These are phyloP conservation scores for Withania somnifera DNA, from an alignment of 305 asterid genomes.

Conservation along the genomic window DNA sequence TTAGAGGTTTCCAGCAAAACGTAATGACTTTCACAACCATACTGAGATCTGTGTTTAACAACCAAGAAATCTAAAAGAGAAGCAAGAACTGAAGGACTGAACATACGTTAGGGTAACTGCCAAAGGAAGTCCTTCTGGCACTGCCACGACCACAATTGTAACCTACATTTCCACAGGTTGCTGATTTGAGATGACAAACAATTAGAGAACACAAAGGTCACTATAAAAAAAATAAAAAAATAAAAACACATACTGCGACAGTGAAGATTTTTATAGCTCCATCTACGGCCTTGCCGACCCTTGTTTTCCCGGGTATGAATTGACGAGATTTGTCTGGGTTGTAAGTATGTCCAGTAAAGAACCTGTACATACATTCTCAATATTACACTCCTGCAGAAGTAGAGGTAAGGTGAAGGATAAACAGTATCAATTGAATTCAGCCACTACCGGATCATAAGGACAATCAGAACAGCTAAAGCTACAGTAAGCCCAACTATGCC, in stretches of 20 bases:
- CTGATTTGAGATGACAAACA: neutral
- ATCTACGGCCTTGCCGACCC: conserved; percentile 52
- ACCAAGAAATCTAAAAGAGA: neutral
- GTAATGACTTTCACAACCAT: neutral
- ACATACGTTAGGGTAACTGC: conserved; percentile 83
- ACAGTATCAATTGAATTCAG: neutral
- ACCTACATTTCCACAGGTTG: conserved; percentile 31
- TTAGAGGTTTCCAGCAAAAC: neutral
- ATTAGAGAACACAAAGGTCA: neutral
- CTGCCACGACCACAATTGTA: conserved; percentile 84
- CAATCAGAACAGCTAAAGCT: conserved; percentile 56
- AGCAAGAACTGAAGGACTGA: neutral
- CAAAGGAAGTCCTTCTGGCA: conserved; percentile 85
- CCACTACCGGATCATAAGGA: conserved; percentile 64
- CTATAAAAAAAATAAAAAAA: conserved; percentile 1
- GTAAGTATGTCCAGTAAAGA: conserved; percentile 68
- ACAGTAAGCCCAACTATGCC: conserved; percentile 82
- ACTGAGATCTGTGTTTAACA: neutral
- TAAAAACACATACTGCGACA: conserved; percentile 69
- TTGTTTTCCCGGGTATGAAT: conserved; percentile 60
- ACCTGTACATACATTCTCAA: conserved; percentile 33
- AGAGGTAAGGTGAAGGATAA: neutral
- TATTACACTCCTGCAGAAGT: neutral
- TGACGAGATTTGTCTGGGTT: conserved; percentile 45
- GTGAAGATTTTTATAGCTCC: conserved; percentile 76